Evolutionary conservation across 2,329 filamentous ascomycete species (phyloP).

Genomic region (Trichophyton rubrum): DNA sequence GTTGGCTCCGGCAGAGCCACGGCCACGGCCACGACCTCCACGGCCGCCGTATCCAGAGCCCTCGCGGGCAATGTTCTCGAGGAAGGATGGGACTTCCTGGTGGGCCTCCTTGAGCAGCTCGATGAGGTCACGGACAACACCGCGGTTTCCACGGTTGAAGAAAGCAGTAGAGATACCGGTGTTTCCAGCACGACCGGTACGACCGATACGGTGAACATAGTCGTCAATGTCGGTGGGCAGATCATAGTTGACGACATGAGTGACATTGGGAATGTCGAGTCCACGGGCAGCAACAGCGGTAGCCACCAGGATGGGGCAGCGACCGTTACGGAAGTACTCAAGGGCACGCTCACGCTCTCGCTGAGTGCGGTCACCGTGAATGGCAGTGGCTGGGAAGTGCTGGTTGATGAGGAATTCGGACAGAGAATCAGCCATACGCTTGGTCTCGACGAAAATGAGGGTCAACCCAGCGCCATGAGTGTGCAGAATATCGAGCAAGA

Average conservation of each 20-base stretch:
- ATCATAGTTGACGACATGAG: slow-evolving; percentile 97
- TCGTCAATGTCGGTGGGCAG: slow-evolving; percentile 98
- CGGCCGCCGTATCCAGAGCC: slow-evolving; percentile 65
- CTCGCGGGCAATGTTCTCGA: slow-evolving; percentile 95
- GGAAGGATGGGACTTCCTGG: slow-evolving; percentile 85
- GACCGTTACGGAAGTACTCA: slow-evolving; percentile 92
- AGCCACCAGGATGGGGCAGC: slow-evolving; percentile 91
- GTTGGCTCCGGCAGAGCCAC: slow-evolving; percentile 53
- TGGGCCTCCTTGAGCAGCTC: slow-evolving; percentile 99
- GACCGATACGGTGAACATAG: slow-evolving; percentile 98
- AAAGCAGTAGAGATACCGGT: slow-evolving; percentile 97
- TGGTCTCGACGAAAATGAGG: slow-evolving; percentile 97
- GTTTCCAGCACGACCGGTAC: slow-evolving; percentile 98
- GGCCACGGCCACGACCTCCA: slow-evolving; percentile 55
- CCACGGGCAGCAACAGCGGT: slow-evolving; percentile 89
- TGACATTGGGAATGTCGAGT: slow-evolving; percentile 91
- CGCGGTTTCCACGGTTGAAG: slow-evolving; percentile 99
- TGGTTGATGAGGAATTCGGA: slow-evolving; percentile 99
- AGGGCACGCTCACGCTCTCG: slow-evolving; percentile 96
- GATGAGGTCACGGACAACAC: slow-evolving; percentile 88
- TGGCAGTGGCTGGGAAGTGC: slow-evolving; percentile 93
- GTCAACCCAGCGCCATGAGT: slow-evolving; percentile 70
- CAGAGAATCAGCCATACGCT: slow-evolving; percentile 96
- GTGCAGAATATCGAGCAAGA: slow-evolving; percentile 93
- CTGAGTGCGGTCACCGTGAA: slow-evolving; percentile 96